Base-by-base conservation (phyloP, 495 filamentous ascomycete species). In the Neurospora hispaniola region DNA sequence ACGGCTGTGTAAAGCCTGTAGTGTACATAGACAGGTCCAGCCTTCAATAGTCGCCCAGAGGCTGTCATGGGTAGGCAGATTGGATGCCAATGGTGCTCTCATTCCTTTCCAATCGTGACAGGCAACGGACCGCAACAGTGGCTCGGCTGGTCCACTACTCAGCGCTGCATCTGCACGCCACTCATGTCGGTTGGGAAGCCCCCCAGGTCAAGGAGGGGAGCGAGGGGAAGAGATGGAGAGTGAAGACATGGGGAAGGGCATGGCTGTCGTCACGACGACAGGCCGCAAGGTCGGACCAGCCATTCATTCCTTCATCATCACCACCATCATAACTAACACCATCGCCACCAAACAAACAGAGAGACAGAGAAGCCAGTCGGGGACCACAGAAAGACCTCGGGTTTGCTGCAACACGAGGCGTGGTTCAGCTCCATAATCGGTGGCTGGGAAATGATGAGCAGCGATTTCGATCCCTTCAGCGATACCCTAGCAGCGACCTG, bases 311-410 rank as follows among this genome's bases (percentile, higher is more conserved):
- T 6, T 4, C 35, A 38, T 38, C 54, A 66, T 66, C 27, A 66
- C 35, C 10, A 23, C 11, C 54, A 66, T 18, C 23, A 27, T 20
- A 8, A 16, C 46, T 20, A 8, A 16, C 46, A 54, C 10, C 46
- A 23, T 27, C 54, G 27, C 27, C 46, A 54, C 10, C 43, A 27
- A 72, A 69, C 72, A 54, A 72, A 69, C 42, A 27, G 38, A 38
- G 59, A 23, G 54, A 69, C 71, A 69, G 46, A 48, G n/a, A 40
- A 59, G 42, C 27, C 42, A 31, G 38, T 42, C 42, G 20, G 66
- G 70, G 70, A 69, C 70, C 71, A 73, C 72, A 76, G 74, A 62
- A 66, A 73, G 75, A 77, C 72, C 73, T 74, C 71, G 75, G 76
- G 23, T 66, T 72, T 75, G 73, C 71, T 74, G 77, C 71, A 71